Base-by-base conservation (phyloP, 2,329 filamentous ascomycete genomes). In the Aspergillus brunneoviolaceus region DNA sequence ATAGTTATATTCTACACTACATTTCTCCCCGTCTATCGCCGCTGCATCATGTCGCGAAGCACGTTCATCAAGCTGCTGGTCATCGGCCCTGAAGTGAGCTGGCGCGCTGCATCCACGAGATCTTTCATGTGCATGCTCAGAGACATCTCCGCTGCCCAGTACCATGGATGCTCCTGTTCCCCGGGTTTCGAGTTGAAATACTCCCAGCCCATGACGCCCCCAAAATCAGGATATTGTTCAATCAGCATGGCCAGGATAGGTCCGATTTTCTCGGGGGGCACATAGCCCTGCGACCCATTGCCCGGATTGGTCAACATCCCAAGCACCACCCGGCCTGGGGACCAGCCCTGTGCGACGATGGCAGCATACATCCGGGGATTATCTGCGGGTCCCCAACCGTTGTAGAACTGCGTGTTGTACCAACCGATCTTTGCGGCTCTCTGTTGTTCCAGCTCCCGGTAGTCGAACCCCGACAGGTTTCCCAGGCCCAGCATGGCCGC, bases 401-500 rank as follows among this genome's bases (percentile, higher is more conserved):
- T 95, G 81, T 97, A 97, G 76, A 96, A 96, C 72, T 97, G 93
- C 5, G 89, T 83, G 72, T 96, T 96, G 75, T 96, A 96, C 86
- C 92, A 97, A 2, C 83, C 82, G 29, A 96, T 89, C 49, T 88
- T 83, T 16, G 75, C 76, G 0, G 88, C 88, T 5, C 85, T 81
- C 74, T 85, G 82, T 11, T 83, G 81, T 72, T 96, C 91, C 2
- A 97, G 82, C 11, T 87, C 81, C 49, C 86, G 82, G 75, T 96
- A 96, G 72, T 87, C 84, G 74, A 96, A 96, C 0, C 92, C 93
- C 60, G 89, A 92, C 3, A 96, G 82, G 47, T 89, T 83, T 14
- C 74, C 74, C 27, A 87, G 77, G 11, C 83, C 77, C 31, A 91
- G 77, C 45, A 94, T 78, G 0, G 91, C 91, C 1, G 89, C 88